Evolutionary conservation across 2,329 filamentous ascomycete species (phyloP).

Genomic region (Verticillium isaacii): DNA sequence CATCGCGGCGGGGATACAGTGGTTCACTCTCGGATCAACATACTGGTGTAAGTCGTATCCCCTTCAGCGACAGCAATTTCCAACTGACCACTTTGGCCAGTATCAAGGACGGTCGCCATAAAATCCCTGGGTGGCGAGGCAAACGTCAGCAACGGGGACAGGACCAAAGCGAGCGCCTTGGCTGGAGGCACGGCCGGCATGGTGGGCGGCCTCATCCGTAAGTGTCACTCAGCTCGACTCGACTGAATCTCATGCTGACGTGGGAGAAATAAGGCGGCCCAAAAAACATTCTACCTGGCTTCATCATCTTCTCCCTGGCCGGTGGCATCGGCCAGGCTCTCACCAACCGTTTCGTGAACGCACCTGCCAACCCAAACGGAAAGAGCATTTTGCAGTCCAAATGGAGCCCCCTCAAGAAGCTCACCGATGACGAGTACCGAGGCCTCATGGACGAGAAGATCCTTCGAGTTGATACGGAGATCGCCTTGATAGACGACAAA

Average conservation of each 20-base stretch:
- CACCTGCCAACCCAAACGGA: slow-evolving; percentile 21
- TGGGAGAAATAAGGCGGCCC: slow-evolving; percentile 38
- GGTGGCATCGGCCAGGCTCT: slow-evolving; percentile 35
- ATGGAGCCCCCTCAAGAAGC: slow-evolving; percentile 66
- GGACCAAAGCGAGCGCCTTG: slow-evolving; percentile 61
- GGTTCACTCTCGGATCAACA: slow-evolving; percentile 70
- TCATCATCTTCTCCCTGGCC: slow-evolving; percentile 41
- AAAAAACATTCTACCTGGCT: slow-evolving; percentile 46
- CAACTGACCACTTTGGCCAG: slow-evolving; percentile 25
- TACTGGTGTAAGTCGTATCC: slow-evolving; percentile 61
- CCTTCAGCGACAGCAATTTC: neutral
- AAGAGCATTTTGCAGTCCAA: slow-evolving; percentile 51
- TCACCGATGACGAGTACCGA: slow-evolving; percentile 71
- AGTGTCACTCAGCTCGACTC: slow-evolving; percentile 16
- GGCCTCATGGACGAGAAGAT: slow-evolving; percentile 67
- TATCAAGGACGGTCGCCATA: slow-evolving; percentile 41
- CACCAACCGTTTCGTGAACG: slow-evolving; percentile 23
- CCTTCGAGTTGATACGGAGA: slow-evolving; percentile 67
- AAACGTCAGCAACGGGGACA: slow-evolving; percentile 52
- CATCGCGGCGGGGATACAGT: slow-evolving; percentile 69
- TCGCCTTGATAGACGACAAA: slow-evolving; percentile 72
- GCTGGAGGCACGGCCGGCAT: slow-evolving; percentile 67
- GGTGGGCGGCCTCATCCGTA: slow-evolving; percentile 51
- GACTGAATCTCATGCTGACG: slow-evolving; percentile 7
- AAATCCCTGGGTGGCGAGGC: slow-evolving; percentile 45